Evolutionary conservation across 768 basidiomycete species (phyloP).

Genomic region (Suillus sp.): DNA sequence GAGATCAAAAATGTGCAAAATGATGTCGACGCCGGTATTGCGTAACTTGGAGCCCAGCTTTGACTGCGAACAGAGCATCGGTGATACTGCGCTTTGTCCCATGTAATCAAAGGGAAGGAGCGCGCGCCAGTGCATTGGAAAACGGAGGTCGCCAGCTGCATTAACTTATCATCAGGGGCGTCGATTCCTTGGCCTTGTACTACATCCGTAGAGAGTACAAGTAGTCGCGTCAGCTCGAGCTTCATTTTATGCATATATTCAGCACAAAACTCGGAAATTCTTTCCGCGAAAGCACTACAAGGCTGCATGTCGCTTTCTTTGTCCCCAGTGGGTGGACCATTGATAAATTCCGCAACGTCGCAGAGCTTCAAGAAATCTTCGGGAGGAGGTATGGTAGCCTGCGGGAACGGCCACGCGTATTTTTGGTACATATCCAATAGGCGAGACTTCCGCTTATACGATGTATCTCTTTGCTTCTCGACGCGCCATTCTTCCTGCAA

Average conservation of each 20-base stretch:
- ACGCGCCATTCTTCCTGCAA: conserved; percentile 2
- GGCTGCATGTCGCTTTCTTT: neutral
- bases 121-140: neutral
- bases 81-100: neutral
- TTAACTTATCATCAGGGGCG: neutral
- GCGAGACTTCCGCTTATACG: rapidly evolving
- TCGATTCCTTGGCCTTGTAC: neutral
- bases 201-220: neutral
- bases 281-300: neutral
- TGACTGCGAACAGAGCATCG: neutral
- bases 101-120: neutral
- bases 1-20: neutral
- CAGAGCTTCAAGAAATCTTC: neutral
- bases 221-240: neutral
- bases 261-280: neutral
- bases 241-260: neutral
- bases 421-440: neutral
- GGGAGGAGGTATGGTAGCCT: neutral
- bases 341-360: conserved; percentile 1
- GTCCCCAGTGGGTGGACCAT: neutral
- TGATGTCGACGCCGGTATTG: too few relatives aligned
- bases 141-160: conserved; percentile 1
- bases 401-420: neutral
- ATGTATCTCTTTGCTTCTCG: neutral
- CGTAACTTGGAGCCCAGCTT: neutral